phyloP scores from a whole-genome alignment of 768 basidiomycete genomes.

The Scleroderma citrinum region DNA sequence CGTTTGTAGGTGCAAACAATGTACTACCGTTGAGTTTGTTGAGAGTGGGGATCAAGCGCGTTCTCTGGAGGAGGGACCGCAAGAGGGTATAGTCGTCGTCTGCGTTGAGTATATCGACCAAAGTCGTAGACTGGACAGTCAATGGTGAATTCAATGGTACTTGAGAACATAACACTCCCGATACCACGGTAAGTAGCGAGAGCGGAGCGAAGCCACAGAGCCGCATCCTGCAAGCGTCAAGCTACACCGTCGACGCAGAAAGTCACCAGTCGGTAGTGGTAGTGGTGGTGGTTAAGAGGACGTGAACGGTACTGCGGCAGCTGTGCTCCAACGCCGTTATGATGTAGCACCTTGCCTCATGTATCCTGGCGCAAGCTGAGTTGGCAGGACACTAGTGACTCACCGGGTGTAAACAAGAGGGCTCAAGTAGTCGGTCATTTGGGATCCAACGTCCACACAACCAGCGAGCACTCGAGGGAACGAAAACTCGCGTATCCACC shows the following conservation, averaged over 20 bases:
- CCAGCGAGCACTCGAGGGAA: no score
- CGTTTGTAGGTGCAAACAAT: constrained; percentile 93
- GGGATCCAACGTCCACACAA: no score
- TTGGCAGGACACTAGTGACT: no score
- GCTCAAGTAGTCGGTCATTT: no score
- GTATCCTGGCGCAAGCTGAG: no score
- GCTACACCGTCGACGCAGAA: not conserved
- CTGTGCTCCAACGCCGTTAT: not conserved
- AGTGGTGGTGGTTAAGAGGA: not conserved
- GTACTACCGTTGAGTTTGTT: constrained; percentile 81
- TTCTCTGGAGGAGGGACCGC: constrained; percentile 69
- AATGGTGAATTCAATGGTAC: constrained; percentile 18
- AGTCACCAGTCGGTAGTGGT: not conserved
- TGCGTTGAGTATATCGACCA: constrained; percentile 70
- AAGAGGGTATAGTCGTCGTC: constrained; percentile 78
- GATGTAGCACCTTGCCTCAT: not conserved
- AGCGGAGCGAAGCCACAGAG: constrained; percentile 30
- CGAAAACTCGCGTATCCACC: no score
- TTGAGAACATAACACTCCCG: constrained; percentile 16
- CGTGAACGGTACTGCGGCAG: not conserved
- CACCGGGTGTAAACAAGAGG: no score
- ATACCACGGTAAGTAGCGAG: constrained; percentile 24
- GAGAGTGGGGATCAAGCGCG: constrained; percentile 86
- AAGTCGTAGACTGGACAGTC: constrained; percentile 41
- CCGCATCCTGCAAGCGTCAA: constrained; percentile 24